Evolutionary conservation across 495 filamentous ascomycete species (phyloP).

Genomic region (Rusavskia elegans): DNA sequence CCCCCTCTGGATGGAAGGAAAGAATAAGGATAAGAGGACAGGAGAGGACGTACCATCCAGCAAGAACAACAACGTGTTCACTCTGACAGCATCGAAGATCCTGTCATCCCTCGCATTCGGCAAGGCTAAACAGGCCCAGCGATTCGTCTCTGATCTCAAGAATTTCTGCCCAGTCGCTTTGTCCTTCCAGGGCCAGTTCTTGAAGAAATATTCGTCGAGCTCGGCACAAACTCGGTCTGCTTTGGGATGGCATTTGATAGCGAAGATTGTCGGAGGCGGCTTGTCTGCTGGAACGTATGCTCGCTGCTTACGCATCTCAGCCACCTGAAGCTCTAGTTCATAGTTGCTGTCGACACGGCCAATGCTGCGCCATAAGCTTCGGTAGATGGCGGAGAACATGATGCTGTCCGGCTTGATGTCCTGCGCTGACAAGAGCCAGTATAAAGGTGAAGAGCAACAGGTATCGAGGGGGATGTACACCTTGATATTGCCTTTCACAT

Average conservation of each 20-base stretch:
- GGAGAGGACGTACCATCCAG: conserved; percentile 17
- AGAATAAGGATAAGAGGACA: too few species aligned
- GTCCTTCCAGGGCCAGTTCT: conserved; percentile 20
- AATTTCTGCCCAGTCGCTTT: conserved; percentile 17
- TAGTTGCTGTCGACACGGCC: not conserved
- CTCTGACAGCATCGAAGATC: conserved; percentile 14
- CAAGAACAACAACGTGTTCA: conserved; percentile 20
- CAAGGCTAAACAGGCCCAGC: conserved; percentile 20
- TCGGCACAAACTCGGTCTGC: conserved; percentile 5
- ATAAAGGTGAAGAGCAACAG: not conserved
- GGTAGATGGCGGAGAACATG: not conserved
- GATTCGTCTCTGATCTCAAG: conserved; percentile 16
- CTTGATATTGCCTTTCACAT: too few species aligned
- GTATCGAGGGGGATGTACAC: too few species aligned
- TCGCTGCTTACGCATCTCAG: not conserved
- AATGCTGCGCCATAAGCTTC: not conserved
- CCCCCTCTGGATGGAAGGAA: too few species aligned
- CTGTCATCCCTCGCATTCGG: conserved; percentile 21
- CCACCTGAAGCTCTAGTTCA: not conserved
- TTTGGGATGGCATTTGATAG: not conserved
- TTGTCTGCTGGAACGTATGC: not conserved
- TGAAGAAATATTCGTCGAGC: conserved; percentile 21
- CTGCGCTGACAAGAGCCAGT: not conserved
- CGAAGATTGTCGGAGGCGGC: conserved; percentile 1
- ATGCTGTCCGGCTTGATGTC: not conserved